Base-by-base conservation (phyloP, 257 asterid species). In the Gentiana dahurica region DNA sequence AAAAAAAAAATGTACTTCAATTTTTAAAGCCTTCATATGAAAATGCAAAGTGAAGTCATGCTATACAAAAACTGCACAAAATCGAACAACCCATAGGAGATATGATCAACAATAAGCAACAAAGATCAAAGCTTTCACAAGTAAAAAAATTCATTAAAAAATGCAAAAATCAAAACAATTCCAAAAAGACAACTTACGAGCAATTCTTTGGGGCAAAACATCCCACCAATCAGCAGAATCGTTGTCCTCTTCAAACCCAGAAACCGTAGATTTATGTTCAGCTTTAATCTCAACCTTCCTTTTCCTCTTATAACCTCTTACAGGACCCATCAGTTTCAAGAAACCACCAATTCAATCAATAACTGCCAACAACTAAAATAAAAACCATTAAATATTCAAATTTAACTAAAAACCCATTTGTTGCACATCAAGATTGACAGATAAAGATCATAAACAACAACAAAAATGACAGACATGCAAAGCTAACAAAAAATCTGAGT, bases 181-280 rank as follows among this genome's bases (percentile, higher is more conserved):
- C 6, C 33, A 32, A 2, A 46, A 36, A 37, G 39, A 57, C 51
- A 62, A 67, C 49, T 47, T 75, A 87, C 96, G 78, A 39, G 79
- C 77, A 67, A 84, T 68, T 68, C 54, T 76, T 59, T 68, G 78
- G 57, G 87, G 79, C 8, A 87, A 61, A 56, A 48, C 67, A 67
- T 72, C 80, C 80, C 86, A 87, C 87, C 89, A 87, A 56, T 87
- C 84, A 64, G 72, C 55, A 68, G 79, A 76, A 53, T 79, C 84
- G 73, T 82, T 85, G 56, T 71, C 77, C 58, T 71, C 77, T 4
- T 85, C 72, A 76, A 80, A 72, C 65, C 74, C 84, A 56, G 78
- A 81, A 68, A 62, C 78, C 58, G 67, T 52, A 61, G 75, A 49
- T 24, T 71, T 71, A 34, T 71, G 73, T 61, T 76, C 95, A 62